These are phyloP conservation scores for Monosporozyma aerobia DNA, from an alignment of 805 yeast species.

Conservation along the genomic window DNA sequence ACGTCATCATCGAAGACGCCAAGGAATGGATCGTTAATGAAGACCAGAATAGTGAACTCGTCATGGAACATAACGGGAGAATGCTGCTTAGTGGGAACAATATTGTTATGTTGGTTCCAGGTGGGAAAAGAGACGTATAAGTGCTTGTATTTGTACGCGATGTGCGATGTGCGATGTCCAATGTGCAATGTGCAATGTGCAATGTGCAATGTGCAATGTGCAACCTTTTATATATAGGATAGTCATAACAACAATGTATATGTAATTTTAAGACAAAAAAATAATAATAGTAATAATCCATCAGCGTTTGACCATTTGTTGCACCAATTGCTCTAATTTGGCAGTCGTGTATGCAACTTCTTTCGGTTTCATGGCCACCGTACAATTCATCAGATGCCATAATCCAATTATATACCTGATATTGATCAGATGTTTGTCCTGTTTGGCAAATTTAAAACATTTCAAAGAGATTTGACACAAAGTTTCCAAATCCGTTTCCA, in stretches of 20 bases:
- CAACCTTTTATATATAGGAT: too few species aligned
- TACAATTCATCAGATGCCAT: conserved; percentile 28
- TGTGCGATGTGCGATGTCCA: too few species aligned
- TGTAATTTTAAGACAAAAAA: too few species aligned
- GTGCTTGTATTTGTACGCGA: too few species aligned
- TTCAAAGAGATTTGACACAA: conserved; percentile 20
- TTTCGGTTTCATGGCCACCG: conserved; percentile 24
- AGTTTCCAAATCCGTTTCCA: conserved; percentile 22
- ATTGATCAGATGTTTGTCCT: conserved; percentile 14
- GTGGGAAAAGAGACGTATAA: conserved; percentile 30
- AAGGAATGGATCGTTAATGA: conserved; percentile 19
- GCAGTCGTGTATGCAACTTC: conserved; percentile 23
- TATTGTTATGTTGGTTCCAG: conserved; percentile 60
- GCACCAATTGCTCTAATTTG: conserved; percentile 16
- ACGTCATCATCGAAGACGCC: conserved; percentile 75
- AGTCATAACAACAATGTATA: too few species aligned
- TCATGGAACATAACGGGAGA: conserved; percentile 39
- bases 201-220: too few species aligned
- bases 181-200: too few species aligned
- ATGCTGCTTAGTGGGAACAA: conserved; percentile 66
- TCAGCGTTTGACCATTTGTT: not conserved
- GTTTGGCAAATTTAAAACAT: conserved; percentile 23
- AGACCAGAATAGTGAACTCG: conserved; percentile 32
- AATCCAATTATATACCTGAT: conserved; percentile 23
- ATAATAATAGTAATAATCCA: not conserved